Evolutionary conservation across 2,329 filamentous ascomycete species (phyloP), one percentile per base, ranked within the genome.

Genomic region (Chaetomiaceae sp.): DNA sequence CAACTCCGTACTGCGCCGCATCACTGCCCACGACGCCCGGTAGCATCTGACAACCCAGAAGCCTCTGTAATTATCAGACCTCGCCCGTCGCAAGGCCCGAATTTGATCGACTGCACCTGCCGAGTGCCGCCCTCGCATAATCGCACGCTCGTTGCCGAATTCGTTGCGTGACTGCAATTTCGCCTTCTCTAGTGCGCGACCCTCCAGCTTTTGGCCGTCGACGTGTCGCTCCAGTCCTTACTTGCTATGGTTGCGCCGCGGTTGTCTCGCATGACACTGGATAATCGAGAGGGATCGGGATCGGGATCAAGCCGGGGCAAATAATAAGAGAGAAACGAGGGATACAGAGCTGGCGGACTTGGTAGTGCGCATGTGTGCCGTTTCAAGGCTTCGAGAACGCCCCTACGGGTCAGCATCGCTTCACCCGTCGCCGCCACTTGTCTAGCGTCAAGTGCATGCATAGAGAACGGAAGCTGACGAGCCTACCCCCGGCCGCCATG

Each of bases 401-500:
- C 30, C 6, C n/a, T n/a, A 48, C 45, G 46, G 54, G 46, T 27
- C 18, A 32, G 20, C 29, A 11, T 36, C 23, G 27, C 32, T 20
- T 32, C 37, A n/a, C 29, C 34, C 29, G 33, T 30, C 29, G 29
- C 9, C 33, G 32, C 29, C 30, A 21, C 23, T 34, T 18, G 3
- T 23, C 36, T 20, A 5, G 46, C 21, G n/a, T 13, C n/a, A n/a
- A 20, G 25, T n/a, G 40, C 48, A 54, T 59, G 52, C 52, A 47
- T 16, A 33, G 36, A 47, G 49, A 54, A 32, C 45, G 49, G 48
- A 38, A 48, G 29, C 38, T 59, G 46, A 59, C 57, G 34, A 62
- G 57, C 45, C 50, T 55, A 23, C 53, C 54, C 23, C 60, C 56
- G 49, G 54, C 48, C 49, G 58, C 54, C 36, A 67, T 65, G 64